phyloP scores from a whole-genome alignment of 768 basidiomycete species.

The Phanerochaete carnosa region DNA sequence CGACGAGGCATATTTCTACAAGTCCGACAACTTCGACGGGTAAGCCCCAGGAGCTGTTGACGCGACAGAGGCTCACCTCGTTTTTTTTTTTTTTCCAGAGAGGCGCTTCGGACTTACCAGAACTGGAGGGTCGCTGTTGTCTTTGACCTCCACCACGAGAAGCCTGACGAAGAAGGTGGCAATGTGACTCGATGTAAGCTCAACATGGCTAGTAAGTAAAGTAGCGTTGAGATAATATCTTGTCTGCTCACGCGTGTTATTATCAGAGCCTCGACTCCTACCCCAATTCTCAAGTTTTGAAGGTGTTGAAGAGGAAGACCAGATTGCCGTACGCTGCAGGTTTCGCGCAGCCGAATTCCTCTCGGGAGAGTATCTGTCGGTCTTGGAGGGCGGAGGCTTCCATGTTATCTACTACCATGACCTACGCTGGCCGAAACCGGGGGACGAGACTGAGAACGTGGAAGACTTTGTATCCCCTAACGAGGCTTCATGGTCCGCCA shows the following conservation, averaged over 20 bases:
- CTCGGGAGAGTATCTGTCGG: conserved; percentile 18
- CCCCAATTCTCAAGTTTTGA: conserved; percentile 1
- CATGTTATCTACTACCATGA: conserved; percentile 19
- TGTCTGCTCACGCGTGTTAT: conserved; percentile 6
- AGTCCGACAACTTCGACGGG: not conserved
- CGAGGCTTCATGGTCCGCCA: not conserved
- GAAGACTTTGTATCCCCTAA: conserved; percentile 6
- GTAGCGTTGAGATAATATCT: not conserved
- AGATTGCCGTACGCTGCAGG: conserved; percentile 8
- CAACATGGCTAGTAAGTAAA: conserved; percentile 17
- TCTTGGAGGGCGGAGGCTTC: conserved; percentile 13
- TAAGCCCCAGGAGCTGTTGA: too few species aligned
- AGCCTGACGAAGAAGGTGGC: conserved; percentile 9
- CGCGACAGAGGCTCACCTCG: not conserved
- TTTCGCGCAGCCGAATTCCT: conserved; percentile 13
- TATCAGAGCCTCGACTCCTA: conserved; percentile 10
- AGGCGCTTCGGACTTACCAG: not conserved
- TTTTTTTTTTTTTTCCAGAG: not conserved
- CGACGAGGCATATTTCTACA: conserved; percentile 14
- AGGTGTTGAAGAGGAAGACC: not conserved
- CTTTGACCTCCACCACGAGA: conserved; percentile 14
- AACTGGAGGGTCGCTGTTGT: conserved; percentile 24
- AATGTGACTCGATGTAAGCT: conserved; percentile 14
- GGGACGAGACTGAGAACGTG: conserved; percentile 1
- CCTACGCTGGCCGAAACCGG: not conserved